phyloP scores from a whole-genome alignment of 129 eudicot species.

The Apium graveolens region DNA sequence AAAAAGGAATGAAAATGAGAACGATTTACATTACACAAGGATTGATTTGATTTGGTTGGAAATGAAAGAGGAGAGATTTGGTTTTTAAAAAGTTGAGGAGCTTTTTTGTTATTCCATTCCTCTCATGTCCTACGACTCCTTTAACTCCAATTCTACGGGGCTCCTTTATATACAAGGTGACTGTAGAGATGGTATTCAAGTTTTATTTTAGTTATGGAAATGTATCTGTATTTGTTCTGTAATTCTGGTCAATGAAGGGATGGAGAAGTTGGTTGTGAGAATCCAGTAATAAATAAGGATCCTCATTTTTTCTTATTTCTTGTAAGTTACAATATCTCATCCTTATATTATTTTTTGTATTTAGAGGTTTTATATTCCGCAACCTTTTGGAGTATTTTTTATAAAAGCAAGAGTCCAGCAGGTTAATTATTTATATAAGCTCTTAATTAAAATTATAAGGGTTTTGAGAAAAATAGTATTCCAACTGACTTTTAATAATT shows the following conservation, averaged over 20 bases:
- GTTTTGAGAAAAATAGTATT: too few relatives aligned
- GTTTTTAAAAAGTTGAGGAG: neutral
- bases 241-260: neutral
- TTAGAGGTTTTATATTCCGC: too few relatives aligned
- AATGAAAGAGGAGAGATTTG: neutral
- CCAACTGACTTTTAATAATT: too few relatives aligned
- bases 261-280: neutral
- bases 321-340: too few relatives aligned
- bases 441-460: too few relatives aligned
- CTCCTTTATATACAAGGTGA: neutral
- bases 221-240: neutral
- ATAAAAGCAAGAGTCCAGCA: too few relatives aligned
- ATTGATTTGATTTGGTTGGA: neutral
- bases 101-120: constrained; percentile 2
- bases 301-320: too few relatives aligned
- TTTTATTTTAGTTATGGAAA: neutral
- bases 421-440: too few relatives aligned
- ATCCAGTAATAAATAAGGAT: neutral
- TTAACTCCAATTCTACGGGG: neutral
- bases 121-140: neutral
- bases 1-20: neutral
- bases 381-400: too few relatives aligned
- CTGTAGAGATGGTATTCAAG: neutral
- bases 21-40: neutral
- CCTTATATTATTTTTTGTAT: too few relatives aligned